Evolutionary conservation across 2,329 filamentous ascomycete species (phyloP), one percentile per base, ranked within the genome.

Genomic region (Tolypocladium ophioglossoides): DNA sequence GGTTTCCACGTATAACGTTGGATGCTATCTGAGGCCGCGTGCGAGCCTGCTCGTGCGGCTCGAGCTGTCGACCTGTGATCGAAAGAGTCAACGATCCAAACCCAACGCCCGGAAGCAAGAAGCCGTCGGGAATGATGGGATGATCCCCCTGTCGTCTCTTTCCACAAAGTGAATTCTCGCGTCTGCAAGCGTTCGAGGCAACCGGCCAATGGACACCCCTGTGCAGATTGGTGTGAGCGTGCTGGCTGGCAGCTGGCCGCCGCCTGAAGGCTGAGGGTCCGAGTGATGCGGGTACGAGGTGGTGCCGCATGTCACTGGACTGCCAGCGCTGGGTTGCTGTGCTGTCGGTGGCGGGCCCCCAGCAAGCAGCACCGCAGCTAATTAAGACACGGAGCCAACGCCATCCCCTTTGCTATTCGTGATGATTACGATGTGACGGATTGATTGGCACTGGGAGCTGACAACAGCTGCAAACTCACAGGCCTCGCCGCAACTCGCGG

Each of bases 391-490:
- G 24, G 37, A 30, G 35, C 49, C 49, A 51, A 51, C 49, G 49
- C 35, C 35, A 51, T 51, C 35, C 22, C 35, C 12, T 50, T 27
- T 10, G 20, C 16, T n/a, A 38, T 27, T n/a, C n/a, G 18, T 30
- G 48, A 22, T 38, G 52, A 50, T 50, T 48, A 30, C 20, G 48
- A 47, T 54, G 52, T 54, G 46, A 50, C 37, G 47, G 34, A 35
- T 32, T 50, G 38, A 50, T 44, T 54, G 47, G 47, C 52, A 44
- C 32, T 9, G 18, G 27, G 20, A 32, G 49, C 44, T 32, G 30
- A 27, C 20, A 20, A 22, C 24, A 39, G 39, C 18, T 47, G 22
- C 32, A 46, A 27, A 41, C 27, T 34, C 40, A 30, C 44, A 39
- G 50, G 37, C 50, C 22, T 39, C 16, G 5, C 20, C 10, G 34